Evolutionary conservation across 1,284 basidiomycete species (phyloP).

Genomic region (Rhodofomes roseus): DNA sequence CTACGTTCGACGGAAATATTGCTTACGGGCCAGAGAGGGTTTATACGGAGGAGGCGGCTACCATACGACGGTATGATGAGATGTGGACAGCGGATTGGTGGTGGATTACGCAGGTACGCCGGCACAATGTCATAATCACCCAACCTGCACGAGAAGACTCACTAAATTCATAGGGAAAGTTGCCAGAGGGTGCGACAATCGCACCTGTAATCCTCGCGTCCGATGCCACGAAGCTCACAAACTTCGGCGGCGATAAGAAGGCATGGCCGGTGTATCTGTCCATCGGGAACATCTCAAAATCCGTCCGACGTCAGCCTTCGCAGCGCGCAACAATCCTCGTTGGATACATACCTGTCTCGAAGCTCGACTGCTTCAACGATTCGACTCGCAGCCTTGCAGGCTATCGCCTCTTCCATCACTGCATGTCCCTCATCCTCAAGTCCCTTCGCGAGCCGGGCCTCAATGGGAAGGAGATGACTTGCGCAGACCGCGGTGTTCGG

Average conservation of each 20-base stretch:
- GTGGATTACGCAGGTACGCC: neutral
- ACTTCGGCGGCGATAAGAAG: constrained; percentile 9
- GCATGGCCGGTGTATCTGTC: constrained; percentile 22
- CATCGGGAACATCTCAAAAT: constrained; percentile 21
- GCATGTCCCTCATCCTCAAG: constrained; percentile 18
- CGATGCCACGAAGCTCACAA: neutral
- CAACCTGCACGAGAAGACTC: too few species aligned
- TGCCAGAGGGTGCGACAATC: neutral
- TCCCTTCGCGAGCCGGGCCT: constrained; percentile 15
- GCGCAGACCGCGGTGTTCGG: constrained; percentile 14
- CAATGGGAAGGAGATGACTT: constrained; percentile 18
- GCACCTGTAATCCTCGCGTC: constrained; percentile 5
- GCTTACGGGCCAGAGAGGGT: constrained; percentile 18
- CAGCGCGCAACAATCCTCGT: constrained; percentile 12
- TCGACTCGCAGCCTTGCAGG: neutral
- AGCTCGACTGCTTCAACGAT: constrained; percentile 11
- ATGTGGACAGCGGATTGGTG: constrained; percentile 1
- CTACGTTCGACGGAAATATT: constrained; percentile 18
- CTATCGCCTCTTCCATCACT: constrained; percentile 22
- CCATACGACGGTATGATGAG: neutral
- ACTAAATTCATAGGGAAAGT: neutral
- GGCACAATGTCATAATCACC: neutral
- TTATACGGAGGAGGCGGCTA: neutral
- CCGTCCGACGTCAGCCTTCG: constrained; percentile 8
- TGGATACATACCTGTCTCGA: constrained; percentile 18